These are phyloP conservation scores for Pythium dissimile DNA, from an alignment of 352 stramenopile genomes.

Conservation along the genomic window DNA sequence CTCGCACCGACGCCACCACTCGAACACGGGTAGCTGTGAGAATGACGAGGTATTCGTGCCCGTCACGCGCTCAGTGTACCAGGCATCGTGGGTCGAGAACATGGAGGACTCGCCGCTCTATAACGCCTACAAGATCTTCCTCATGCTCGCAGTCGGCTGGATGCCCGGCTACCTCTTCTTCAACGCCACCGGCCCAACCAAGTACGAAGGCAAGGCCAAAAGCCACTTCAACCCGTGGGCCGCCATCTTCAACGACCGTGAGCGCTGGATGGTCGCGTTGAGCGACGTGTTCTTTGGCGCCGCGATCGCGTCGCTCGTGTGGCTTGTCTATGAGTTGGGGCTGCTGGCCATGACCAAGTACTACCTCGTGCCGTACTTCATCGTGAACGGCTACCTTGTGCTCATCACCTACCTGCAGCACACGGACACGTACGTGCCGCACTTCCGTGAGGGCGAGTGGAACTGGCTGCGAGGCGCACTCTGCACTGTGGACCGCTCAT, in stretches of 20 bases:
- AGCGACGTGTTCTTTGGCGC: conserved; percentile 89
- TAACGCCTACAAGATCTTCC: conserved; percentile 92
- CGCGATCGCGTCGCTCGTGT: conserved; percentile 52
- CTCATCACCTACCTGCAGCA: conserved; percentile 98
- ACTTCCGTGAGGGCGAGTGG: conserved; percentile 94
- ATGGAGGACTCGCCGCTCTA: conserved; percentile 94
- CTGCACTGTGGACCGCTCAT: conserved; percentile 97
- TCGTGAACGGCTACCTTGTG: conserved; percentile 96
- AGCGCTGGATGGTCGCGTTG: conserved; percentile 91
- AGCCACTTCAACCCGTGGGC: conserved; percentile 96
- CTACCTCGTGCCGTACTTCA: conserved; percentile 96
- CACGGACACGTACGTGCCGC: conserved; percentile 96
- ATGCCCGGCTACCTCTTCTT: conserved; percentile 97
- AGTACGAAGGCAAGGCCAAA: conserved; percentile 82
- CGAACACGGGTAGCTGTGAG: conserved; percentile 92
- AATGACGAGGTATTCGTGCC: conserved; percentile 98
- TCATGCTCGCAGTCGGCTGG: conserved; percentile 94
- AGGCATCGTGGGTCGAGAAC: conserved; percentile 53
- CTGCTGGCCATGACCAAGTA: conserved; percentile 87
- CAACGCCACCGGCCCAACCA: conserved; percentile 90
- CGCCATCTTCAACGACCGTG: conserved; percentile 92
- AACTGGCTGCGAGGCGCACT: conserved; percentile 96
- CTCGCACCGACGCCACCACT: conserved; percentile 95
- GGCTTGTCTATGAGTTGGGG: conserved; percentile 61
- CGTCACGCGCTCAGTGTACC: conserved; percentile 68